Evolutionary conservation across 2,329 filamentous ascomycete genomes (phyloP), one percentile per base, ranked within the genome.

Genomic region (Eurotiales sp.): DNA sequence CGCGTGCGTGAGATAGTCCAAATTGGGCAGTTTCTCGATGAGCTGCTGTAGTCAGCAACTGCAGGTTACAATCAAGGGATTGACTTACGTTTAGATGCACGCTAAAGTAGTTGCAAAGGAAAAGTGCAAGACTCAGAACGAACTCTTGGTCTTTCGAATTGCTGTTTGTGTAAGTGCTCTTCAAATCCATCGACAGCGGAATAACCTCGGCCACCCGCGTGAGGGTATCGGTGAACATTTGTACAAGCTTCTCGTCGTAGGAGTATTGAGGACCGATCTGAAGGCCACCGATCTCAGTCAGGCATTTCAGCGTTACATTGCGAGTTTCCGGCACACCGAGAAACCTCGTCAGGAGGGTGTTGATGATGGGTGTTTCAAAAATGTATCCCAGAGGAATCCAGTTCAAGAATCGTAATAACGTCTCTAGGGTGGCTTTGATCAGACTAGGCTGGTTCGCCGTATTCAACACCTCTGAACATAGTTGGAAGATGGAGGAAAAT

Each of bases 361-460:
- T 90, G 71, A 99, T 97, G 58, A 99, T 85, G 30, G 88, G 85
- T 0, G 92, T 99, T 78, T 99, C 93, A 72, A 99, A 99, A 61
- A 99, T 97, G 73, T 96, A 99, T 52, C 95, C 93, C 34, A 99
- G 77, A 0, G 93, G 93, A 52, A 99, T 99, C 93, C 93, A 99
- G 78, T 97, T 97, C 69, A 96, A 87, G 73, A 99, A 99, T 54
- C 91, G 88, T 49, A 99, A 81, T 30, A 99, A 78, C 0, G 93
- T 99, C 75, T 97, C 91, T 49, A 99, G 81, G 0, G 93, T 99
- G n/a, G 92, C 90, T 75, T 93, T 95, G 73, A 99, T 85, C 50
- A 99, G 78, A 64, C 86, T 95, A 34, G 88, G 81, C 70, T 95
- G 89, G 62, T 87, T 89, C 40, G 92, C 93, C 27, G 89, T 93